phyloP scores from a whole-genome alignment of 345 rosid genomes.

The Salix dunnii region DNA sequence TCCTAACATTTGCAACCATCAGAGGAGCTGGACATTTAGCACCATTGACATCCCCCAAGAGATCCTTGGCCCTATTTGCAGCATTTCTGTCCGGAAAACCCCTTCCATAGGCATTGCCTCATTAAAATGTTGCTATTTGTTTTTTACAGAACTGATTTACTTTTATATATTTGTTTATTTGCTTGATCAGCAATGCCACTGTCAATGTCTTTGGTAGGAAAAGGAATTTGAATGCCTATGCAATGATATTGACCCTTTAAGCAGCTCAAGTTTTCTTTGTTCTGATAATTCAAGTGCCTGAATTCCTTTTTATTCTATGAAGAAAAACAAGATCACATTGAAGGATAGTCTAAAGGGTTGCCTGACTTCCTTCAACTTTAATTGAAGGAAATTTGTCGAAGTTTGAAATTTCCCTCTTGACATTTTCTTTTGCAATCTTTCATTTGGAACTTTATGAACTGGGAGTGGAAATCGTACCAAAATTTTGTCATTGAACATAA shows the following conservation, averaged over 20 bases:
- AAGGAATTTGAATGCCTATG: background rate
- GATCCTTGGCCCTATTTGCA: conserved; percentile 9
- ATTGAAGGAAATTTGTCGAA: no score
- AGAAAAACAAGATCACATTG: no score
- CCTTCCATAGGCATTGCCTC: background rate
- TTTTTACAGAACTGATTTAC: background rate
- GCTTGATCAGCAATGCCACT: background rate
- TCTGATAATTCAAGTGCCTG: no score
- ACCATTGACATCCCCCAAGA: conserved; percentile 9
- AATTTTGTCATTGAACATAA: no score
- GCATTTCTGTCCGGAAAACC: conserved; percentile 11
- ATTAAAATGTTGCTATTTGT: background rate
- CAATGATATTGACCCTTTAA: background rate
- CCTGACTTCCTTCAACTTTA: no score
- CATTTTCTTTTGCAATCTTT: no score
- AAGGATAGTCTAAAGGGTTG: no score
- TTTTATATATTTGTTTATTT: background rate
- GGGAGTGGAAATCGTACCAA: no score
- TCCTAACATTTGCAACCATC: conserved; percentile 3
- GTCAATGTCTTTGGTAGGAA: background rate
- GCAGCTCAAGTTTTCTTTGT: no score
- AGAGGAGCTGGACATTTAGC: conserved; percentile 14
- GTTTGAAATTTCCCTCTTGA: no score
- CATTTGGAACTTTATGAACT: no score
- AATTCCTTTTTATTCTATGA: no score